Conservation (phyloP, 345 rosid species). For the Corchorus capsularis region DNA sequence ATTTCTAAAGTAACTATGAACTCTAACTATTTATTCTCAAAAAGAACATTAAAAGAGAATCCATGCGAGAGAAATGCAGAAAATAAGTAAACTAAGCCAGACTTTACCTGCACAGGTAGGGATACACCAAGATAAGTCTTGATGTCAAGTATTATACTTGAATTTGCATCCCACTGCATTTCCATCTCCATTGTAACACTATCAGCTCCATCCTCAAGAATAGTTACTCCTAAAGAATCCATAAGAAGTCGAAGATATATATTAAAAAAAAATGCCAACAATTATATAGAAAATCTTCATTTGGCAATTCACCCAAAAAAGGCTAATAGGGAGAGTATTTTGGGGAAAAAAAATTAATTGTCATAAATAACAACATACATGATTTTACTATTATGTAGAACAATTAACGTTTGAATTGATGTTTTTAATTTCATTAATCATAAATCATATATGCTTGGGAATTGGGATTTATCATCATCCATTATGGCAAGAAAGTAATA, state of each 20-base stretch:
- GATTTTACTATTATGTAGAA: conserved; percentile 13
- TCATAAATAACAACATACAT: background rate
- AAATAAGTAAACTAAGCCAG: background rate
- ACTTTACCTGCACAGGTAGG: conserved; percentile 81
- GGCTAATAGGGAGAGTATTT: background rate
- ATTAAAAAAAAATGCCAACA: background rate
- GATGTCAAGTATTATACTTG: conserved; percentile 76
- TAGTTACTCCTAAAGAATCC: conserved; percentile 59
- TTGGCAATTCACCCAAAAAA: background rate
- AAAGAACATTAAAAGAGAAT: background rate
- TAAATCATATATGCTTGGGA: background rate
- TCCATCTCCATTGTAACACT: conserved; percentile 93
- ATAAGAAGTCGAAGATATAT: background rate
- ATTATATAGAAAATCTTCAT: background rate
- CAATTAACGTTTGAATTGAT: conserved; percentile 11
- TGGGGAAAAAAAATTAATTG: background rate
- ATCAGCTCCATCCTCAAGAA: conserved; percentile 59
- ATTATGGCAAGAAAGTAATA: background rate
- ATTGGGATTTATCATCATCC: background rate
- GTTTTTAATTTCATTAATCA: background rate
- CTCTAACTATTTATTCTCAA: background rate
- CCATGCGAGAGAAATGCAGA: background rate
- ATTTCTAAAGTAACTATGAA: background rate
- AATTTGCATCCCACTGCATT: conserved; percentile 98
- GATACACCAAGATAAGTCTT: conserved; percentile 85